Evolutionary conservation across 1,284 basidiomycete species (phyloP).

Genomic region (Cronartium ribicola): DNA sequence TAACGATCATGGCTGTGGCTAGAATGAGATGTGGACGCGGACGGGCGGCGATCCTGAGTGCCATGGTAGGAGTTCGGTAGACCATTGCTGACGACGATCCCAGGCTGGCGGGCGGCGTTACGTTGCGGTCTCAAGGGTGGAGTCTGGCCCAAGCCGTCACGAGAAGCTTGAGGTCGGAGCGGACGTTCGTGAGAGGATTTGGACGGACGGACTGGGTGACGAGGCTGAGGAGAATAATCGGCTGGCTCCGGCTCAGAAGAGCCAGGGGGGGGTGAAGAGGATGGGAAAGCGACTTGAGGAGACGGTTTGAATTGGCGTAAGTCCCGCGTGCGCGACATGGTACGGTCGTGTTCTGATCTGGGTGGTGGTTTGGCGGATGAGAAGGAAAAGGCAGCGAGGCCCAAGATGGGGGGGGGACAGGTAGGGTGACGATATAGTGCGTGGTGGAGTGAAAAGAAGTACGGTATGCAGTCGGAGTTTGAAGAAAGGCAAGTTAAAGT

Average conservation of each 20-base stretch:
- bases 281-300: not conserved
- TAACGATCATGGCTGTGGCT: conserved; percentile 19
- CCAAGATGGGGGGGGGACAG: no score
- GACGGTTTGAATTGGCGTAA: conserved; percentile 5
- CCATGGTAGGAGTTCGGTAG: not conserved
- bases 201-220: not conserved
- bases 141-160: not conserved
- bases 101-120: conserved; percentile 38
- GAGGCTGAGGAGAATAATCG: not conserved
- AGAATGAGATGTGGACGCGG: not conserved
- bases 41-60: not conserved
- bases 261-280: not conserved
- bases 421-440: no score
- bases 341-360: not conserved
- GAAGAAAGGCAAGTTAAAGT: no score
- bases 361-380: no score
- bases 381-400: no score
- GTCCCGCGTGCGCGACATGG: conserved; percentile 36
- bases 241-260: not conserved
- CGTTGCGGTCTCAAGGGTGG: conserved; percentile 34
- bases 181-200: conserved; percentile 1
- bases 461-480: no score
- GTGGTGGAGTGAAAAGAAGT: no score
- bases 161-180: conserved; percentile 7
- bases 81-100: conserved; percentile 37